phyloP scores from a whole-genome alignment of 1,284 basidiomycete species.

The Cryptococcus sp. region DNA sequence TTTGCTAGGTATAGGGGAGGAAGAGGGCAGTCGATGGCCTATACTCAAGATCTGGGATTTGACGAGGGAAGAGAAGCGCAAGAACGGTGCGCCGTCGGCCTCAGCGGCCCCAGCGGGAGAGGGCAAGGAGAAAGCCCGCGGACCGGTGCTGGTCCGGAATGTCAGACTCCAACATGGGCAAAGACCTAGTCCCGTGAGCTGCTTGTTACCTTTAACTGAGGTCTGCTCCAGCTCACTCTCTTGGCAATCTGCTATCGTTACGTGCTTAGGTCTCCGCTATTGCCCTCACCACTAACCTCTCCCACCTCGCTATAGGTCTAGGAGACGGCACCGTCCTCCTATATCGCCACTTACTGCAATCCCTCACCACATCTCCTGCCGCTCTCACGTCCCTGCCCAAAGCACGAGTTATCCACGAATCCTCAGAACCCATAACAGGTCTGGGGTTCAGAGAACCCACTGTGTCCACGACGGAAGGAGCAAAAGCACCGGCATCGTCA shows the following conservation, averaged over 20 bases:
- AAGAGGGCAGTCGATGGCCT: constrained; percentile 70
- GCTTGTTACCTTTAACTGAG: not conserved
- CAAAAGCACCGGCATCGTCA: constrained; percentile 9
- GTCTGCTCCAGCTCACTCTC: not conserved
- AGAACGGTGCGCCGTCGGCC: constrained; percentile 39
- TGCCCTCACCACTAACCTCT: constrained; percentile 75
- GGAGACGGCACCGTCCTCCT: constrained; percentile 93
- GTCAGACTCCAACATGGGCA: constrained; percentile 73
- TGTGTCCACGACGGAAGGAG: constrained; percentile 9
- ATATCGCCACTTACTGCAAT: constrained; percentile 87
- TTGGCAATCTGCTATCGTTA: not conserved
- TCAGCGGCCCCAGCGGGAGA: not conserved
- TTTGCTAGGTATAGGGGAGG: constrained; percentile 83
- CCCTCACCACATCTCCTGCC: constrained; percentile 62
- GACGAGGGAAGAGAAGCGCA: constrained; percentile 70
- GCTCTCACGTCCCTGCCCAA: constrained; percentile 74
- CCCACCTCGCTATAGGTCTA: constrained; percentile 85
- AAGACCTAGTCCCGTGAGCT: constrained; percentile 75
- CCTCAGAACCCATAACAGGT: constrained; percentile 82
- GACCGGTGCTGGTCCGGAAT: constrained; percentile 71
- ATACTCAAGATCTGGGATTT: constrained; percentile 89
- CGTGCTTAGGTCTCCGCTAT: constrained; percentile 71
- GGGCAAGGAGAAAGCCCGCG: constrained; percentile 19
- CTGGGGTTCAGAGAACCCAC: constrained; percentile 77
- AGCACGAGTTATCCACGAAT: constrained; percentile 73